A percentile compares a stretch with the other conserved stretches of the same genome.
phyloP scores from a whole-genome alignment of 352 stramenopile genomes.

The Phytophthora idaei region DNA sequence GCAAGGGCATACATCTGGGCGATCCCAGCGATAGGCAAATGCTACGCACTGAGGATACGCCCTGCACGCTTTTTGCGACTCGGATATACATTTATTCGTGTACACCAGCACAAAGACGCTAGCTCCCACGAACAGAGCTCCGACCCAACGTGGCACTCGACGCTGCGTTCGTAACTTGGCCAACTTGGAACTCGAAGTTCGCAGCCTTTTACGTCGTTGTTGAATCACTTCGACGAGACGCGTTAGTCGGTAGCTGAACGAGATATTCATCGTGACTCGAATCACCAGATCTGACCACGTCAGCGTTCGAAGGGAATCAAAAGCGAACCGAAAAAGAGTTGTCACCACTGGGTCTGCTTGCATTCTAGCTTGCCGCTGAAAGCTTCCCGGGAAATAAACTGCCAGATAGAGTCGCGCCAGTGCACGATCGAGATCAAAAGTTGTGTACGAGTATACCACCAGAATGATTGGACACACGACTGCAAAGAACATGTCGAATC shows the following conservation, averaged over 20 bases:
- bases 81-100: conserved; percentile 12
- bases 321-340: conserved; percentile 27
- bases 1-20: conserved; percentile 33
- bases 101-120: conserved; percentile 15
- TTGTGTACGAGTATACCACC: conserved; percentile 23
- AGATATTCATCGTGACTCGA: conserved; percentile 28
- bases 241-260: conserved; percentile 28
- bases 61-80: conserved; percentile 14
- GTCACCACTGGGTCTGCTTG: conserved; percentile 16
- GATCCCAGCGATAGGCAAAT: conserved; percentile 28
- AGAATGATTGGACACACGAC: conserved; percentile 27
- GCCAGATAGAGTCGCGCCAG: conserved; percentile 20
- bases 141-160: conserved; percentile 6
- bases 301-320: conserved; percentile 28
- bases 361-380: conserved; percentile 22
- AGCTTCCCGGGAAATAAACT: conserved; percentile 14
- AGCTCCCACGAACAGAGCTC: conserved; percentile 6
- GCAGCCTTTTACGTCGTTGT: conserved; percentile 4
- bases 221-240: conserved; percentile 25
- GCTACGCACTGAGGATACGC: conserved; percentile 30
- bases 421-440: conserved; percentile 27
- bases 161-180: conserved; percentile 1
- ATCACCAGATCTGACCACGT: conserved; percentile 17
- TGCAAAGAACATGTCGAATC: conserved; percentile 36
- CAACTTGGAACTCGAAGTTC: neutral